These are phyloP conservation scores for Combretum micranthum DNA, from an alignment of 345 rosid genomes.

Conservation along the genomic window DNA sequence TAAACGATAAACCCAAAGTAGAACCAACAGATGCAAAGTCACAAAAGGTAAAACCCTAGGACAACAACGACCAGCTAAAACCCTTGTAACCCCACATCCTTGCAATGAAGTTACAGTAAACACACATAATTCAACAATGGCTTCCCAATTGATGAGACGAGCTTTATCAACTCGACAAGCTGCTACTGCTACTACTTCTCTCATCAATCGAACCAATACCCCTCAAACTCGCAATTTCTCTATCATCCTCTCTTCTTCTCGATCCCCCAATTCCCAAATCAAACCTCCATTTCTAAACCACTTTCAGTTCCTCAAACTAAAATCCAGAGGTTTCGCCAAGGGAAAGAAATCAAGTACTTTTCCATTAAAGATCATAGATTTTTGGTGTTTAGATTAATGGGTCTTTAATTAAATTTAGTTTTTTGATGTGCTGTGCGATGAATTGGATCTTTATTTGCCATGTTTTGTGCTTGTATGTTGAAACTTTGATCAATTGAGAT, in stretches of 20 bases:
- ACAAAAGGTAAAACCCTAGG: too few species aligned
- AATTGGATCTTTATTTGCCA: background rate
- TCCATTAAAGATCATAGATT: background rate
- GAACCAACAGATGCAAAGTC: too few species aligned
- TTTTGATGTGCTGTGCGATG: background rate
- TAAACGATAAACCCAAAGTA: too few species aligned
- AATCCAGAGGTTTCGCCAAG: slow-evolving; percentile 71
- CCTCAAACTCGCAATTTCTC: slow-evolving; percentile 7
- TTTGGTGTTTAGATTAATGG: too few species aligned
- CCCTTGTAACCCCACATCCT: background rate
- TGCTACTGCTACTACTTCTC: slow-evolving; percentile 5
- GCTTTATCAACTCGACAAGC: slow-evolving; percentile 18
- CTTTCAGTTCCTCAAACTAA: slow-evolving; percentile 28
- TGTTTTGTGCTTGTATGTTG: too few species aligned
- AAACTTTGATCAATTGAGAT: too few species aligned
- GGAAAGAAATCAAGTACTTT: slow-evolving; percentile 60
- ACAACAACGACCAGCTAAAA: too few species aligned
- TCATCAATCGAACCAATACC: slow-evolving; percentile 28
- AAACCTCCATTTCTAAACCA: slow-evolving; percentile 7
- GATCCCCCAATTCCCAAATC: slow-evolving; percentile 17
- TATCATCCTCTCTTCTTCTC: slow-evolving; percentile 21
- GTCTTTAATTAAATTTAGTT: too few species aligned
- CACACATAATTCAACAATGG: slow-evolving; percentile 23
- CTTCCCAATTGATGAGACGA: slow-evolving; percentile 44
- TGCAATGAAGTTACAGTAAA: slow-evolving; percentile 1